Conservation (phyloP, 305 asterid genomes). For the Fraxinus platypoda region DNA sequence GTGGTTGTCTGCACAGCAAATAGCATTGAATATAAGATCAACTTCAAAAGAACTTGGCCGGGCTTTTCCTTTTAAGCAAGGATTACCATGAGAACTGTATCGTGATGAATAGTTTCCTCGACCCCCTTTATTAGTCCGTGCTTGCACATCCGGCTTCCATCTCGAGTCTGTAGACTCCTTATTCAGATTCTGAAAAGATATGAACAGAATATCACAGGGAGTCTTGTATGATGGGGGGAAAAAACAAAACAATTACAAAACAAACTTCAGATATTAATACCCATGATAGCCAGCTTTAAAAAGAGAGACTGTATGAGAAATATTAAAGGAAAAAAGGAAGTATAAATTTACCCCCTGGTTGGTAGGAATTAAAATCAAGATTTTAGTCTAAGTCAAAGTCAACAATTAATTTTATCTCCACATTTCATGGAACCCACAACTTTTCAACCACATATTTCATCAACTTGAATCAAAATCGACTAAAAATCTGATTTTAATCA, state of each 20-base stretch:
- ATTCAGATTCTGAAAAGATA: constrained; percentile 45
- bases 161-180: constrained; percentile 68
- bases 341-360: too few species aligned
- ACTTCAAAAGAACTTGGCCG: neutral
- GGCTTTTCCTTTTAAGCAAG: neutral
- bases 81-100: constrained; percentile 60
- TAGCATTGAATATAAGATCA: constrained; percentile 1
- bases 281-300: constrained; percentile 6
- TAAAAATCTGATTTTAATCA: too few species aligned
- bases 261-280: neutral
- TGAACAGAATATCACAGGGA: constrained; percentile 1
- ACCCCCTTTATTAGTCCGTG: constrained; percentile 56
- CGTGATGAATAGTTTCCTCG: constrained; percentile 66
- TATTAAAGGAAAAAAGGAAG: neutral
- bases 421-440: too few species aligned
- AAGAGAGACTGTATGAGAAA: neutral
- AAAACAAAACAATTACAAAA: too few species aligned
- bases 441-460: too few species aligned
- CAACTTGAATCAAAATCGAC: too few species aligned
- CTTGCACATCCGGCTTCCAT: constrained; percentile 70
- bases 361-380: too few species aligned
- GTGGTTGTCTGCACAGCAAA: constrained; percentile 1
- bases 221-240: neutral
- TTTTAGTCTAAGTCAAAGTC: too few species aligned
- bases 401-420: too few species aligned